Conservation (phyloP, 441 rosid genomes). For the Biscutella laevigata region DNA sequence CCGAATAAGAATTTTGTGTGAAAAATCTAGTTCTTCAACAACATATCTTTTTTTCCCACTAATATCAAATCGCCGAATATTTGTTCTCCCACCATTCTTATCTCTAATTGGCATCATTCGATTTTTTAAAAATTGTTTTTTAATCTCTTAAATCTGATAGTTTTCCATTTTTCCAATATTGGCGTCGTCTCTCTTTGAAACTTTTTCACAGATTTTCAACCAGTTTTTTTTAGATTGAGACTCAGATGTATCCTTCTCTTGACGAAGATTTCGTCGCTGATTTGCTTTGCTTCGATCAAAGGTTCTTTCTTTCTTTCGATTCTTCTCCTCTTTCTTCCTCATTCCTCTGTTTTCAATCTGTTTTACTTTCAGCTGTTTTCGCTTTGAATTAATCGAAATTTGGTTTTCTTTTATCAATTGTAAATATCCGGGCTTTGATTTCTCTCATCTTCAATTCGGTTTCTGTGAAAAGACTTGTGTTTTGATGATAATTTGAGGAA, state of each 20-base stretch:
- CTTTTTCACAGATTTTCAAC: slow-evolving; percentile 2
- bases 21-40: background rate
- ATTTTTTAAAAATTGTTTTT: background rate
- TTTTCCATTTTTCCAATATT: background rate
- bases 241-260: slow-evolving; percentile 23
- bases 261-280: slow-evolving; percentile 25
- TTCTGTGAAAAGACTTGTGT: background rate
- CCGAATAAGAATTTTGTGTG: slow-evolving; percentile 19
- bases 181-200: slow-evolving; percentile 20
- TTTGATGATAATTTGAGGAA: slow-evolving; percentile 6
- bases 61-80: slow-evolving; percentile 24
- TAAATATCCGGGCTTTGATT: background rate
- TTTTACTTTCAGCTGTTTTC: background rate
- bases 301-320: slow-evolving; percentile 6
- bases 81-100: slow-evolving; percentile 27
- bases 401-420: background rate
- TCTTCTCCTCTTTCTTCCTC: background rate
- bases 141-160: background rate
- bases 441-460: background rate
- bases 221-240: background rate
- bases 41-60: slow-evolving; percentile 17
- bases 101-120: slow-evolving; percentile 22
- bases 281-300: slow-evolving; percentile 27
- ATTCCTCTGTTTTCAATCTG: background rate
- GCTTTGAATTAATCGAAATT: background rate